Evolutionary conservation across 345 rosid genomes (phyloP), one percentile per base, ranked within the genome.

Genomic region (Cochlearia excelsa): DNA sequence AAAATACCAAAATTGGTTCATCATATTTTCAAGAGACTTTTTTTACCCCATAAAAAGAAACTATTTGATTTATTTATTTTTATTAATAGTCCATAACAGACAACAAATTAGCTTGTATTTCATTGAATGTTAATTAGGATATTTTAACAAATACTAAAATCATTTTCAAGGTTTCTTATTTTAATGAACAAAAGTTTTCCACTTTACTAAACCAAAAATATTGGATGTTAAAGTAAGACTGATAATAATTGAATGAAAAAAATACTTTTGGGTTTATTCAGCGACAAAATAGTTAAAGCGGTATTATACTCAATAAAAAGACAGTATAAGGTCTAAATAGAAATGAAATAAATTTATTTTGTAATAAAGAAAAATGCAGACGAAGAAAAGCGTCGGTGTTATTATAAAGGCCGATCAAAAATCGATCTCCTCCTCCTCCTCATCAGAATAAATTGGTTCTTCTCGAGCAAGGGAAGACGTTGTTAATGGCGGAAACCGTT

Each of bases 401-500:
- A 29, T 10, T 1, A 39, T 39, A 2, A 39, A 66, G 43, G 9
- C 37, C 53, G 63, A 69, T 62, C 74, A 16, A 69, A 28, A 27
- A 61, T 6, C 63, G 28, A 31, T 39, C 29, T 16, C 23, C 23
- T 16, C 23, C 23, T 16, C 23, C 23, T 16, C 23, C 23, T 42
- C 29, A 16, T n/a, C 31, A 41, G 30, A 23, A 41, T 6, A 61
- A 39, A 26, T 26, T 31, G 31, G 16, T 38, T 46, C 44, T 42
- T 43, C 42, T 33, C 23, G 50, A 10, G 11, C 49, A 2, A 7
- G 30, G 26, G 31, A 38, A 42, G 63, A 39, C 9, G 44, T 16
- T 67, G 40, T 27, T 50, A 40, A 89, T 93, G 99, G 85, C 86
- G 77, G 97, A 93, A 61, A 82, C 82, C 72, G 95, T 93, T n/a